Conservation (phyloP, 441 rosid genomes). For the Populus hybrid region DNA sequence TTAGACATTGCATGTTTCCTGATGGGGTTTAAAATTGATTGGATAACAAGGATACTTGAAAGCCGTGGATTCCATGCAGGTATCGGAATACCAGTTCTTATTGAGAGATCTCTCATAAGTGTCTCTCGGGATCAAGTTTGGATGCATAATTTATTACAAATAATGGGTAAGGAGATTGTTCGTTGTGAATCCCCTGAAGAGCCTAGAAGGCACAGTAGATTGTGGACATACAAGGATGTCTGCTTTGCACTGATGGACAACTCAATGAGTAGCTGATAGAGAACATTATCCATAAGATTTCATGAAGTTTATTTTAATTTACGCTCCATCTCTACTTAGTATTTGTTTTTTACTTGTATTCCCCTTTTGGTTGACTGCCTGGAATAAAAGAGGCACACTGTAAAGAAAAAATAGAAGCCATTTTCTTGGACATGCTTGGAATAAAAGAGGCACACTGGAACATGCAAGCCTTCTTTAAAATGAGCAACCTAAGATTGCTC, state of each 20-base stretch:
- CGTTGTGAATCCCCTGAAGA: background rate
- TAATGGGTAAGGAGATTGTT: constrained; percentile 27
- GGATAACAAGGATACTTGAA: too few relatives aligned
- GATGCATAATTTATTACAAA: constrained; percentile 19
- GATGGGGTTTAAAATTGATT: background rate
- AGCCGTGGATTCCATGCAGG: too few relatives aligned
- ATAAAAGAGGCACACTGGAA: background rate
- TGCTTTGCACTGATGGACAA: background rate
- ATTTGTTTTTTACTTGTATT: background rate
- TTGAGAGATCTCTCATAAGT: constrained; percentile 12
- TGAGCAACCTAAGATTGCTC: background rate
- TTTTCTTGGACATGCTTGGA: constrained; percentile 9
- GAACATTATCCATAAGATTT: constrained; percentile 1
- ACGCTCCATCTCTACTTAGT: background rate
- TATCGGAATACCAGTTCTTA: too few relatives aligned
- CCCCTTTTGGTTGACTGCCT: too few relatives aligned
- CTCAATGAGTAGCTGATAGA: constrained; percentile 9
- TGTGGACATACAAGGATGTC: constrained; percentile 1
- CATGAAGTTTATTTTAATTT: background rate
- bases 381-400: too few relatives aligned
- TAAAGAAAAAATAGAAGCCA: background rate
- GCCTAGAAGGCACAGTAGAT: constrained; percentile 15
- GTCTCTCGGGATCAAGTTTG: background rate
- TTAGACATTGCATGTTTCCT: constrained; percentile 12
- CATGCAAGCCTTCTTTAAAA: background rate